Percentiles rank a stretch among this genome's conserved stretches.
These are phyloP conservation scores for Lentinula sp. DNA, from an alignment of 768 basidiomycete genomes.

Conservation along the genomic window DNA sequence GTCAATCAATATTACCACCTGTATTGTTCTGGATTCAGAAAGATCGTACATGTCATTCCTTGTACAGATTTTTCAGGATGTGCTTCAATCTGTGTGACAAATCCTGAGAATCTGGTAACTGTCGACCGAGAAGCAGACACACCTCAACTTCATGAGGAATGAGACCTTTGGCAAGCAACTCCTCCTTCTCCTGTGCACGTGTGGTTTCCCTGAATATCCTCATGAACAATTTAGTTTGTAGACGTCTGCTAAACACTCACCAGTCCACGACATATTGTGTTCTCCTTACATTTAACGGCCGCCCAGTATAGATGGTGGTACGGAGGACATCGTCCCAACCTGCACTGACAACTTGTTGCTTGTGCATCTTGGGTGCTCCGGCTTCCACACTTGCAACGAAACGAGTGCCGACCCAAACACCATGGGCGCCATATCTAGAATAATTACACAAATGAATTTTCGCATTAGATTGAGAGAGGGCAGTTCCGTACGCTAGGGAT, in stretches of 20 bases:
- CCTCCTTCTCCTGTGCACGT: conserved; percentile 51
- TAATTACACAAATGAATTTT: background rate
- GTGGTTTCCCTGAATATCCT: conserved; percentile 48
- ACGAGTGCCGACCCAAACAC: conserved; percentile 85
- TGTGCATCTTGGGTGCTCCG: conserved; percentile 69
- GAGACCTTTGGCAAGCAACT: conserved; percentile 55
- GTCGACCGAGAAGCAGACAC: background rate
- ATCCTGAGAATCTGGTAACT: background rate
- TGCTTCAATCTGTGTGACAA: conserved; percentile 30
- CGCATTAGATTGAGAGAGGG: too few relatives aligned
- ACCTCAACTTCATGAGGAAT: conserved; percentile 71
- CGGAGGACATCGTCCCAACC: conserved; percentile 71
- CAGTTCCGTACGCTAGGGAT: conserved; percentile 47
- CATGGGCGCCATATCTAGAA: conserved; percentile 70
- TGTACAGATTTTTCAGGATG: conserved; percentile 62
- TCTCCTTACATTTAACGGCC: conserved; percentile 77
- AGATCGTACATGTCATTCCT: conserved; percentile 51
- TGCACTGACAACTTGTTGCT: conserved; percentile 58
- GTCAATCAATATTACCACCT: background rate
- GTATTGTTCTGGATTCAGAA: background rate
- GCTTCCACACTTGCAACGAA: conserved; percentile 82
- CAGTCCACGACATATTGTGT: conserved; percentile 76
- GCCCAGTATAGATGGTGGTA: conserved; percentile 71
- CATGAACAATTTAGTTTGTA: background rate
- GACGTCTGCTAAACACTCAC: conserved; percentile 26